A percentile compares a stretch with the other conserved stretches of the same genome.
Conservation (phyloP, 2,329 filamentous ascomycete species). For the Hypoxylon sp. region DNA sequence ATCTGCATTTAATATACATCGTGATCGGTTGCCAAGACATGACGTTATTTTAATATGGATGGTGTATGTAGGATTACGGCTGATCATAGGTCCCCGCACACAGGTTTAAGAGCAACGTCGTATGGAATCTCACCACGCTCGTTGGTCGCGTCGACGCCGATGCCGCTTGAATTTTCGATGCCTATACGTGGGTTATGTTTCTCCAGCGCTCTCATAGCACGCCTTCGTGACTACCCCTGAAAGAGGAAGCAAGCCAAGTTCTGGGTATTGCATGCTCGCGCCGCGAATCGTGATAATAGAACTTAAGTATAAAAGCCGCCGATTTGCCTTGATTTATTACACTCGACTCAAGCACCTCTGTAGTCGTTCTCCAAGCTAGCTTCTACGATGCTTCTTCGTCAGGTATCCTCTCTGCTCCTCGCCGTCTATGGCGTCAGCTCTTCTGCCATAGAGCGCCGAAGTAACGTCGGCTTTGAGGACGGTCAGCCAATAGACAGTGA, state of each 20-base stretch:
- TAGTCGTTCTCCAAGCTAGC: background rate
- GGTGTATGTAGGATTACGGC: slow-evolving; percentile 36
- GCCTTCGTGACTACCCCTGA: slow-evolving; percentile 3
- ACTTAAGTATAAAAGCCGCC: slow-evolving; percentile 13
- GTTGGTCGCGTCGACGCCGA: slow-evolving; percentile 15
- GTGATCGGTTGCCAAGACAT: slow-evolving; percentile 40
- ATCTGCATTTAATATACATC: slow-evolving; percentile 18
- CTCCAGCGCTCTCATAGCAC: background rate
- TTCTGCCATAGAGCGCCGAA: slow-evolving; percentile 39
- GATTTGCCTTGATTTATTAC: background rate
- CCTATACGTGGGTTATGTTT: slow-evolving; percentile 3
- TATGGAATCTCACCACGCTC: slow-evolving; percentile 25
- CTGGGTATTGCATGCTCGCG: slow-evolving; percentile 5
- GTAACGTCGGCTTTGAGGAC: slow-evolving; percentile 51
- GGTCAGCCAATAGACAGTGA: slow-evolving; percentile 65
- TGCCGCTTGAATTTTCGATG: slow-evolving; percentile 14
- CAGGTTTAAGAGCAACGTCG: slow-evolving; percentile 22
- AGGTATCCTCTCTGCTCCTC: slow-evolving; percentile 33
- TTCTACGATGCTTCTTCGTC: slow-evolving; percentile 34
- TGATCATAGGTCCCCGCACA: slow-evolving; percentile 38
- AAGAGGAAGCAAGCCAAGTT: background rate
- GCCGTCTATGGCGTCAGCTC: slow-evolving; percentile 29
- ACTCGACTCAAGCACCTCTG: background rate
- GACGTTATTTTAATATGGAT: slow-evolving; percentile 45
- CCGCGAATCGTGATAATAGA: no score